Percentiles rank a stretch among this genome's conserved stretches.
phyloP scores from a whole-genome alignment of 768 basidiomycete species.

The Kwoniella mangroviensis region DNA sequence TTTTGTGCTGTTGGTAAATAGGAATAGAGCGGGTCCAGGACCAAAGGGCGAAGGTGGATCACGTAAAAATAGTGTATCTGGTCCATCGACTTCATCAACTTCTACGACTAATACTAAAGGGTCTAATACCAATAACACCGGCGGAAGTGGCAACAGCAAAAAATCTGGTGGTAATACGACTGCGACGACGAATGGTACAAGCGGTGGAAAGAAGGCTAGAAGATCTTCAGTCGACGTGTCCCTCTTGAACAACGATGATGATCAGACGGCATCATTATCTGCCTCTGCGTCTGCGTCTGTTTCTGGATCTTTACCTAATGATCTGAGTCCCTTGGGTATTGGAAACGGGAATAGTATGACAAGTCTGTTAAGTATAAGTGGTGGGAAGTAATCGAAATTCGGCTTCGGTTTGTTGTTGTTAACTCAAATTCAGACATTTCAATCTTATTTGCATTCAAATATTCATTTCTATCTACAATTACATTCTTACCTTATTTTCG shows the following conservation, averaged over 20 bases:
- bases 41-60: slow-evolving; percentile 19
- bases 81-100: not conserved
- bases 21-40: slow-evolving; percentile 25
- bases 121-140: not conserved
- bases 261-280: too few relatives aligned
- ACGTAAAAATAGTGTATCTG: slow-evolving; percentile 19
- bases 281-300: too few relatives aligned
- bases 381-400: not conserved
- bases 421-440: too few relatives aligned
- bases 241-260: too few relatives aligned
- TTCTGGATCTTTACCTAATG: slow-evolving; percentile 8
- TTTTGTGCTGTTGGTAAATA: not conserved
- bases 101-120: not conserved
- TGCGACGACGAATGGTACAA: slow-evolving; percentile 9
- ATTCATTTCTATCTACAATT: too few relatives aligned
- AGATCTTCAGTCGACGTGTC: slow-evolving; percentile 3
- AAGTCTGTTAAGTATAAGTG: not conserved
- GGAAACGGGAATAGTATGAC: not conserved
- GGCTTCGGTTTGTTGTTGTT: not conserved
- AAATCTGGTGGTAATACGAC: not conserved
- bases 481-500: too few relatives aligned
- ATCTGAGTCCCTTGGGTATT: slow-evolving; percentile 2
- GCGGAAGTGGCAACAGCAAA: not conserved
- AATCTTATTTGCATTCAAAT: too few relatives aligned
- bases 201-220: slow-evolving; percentile 16